Conservation (phyloP, 495 filamentous ascomycete species). For the Talaromyces wortmannii region DNA sequence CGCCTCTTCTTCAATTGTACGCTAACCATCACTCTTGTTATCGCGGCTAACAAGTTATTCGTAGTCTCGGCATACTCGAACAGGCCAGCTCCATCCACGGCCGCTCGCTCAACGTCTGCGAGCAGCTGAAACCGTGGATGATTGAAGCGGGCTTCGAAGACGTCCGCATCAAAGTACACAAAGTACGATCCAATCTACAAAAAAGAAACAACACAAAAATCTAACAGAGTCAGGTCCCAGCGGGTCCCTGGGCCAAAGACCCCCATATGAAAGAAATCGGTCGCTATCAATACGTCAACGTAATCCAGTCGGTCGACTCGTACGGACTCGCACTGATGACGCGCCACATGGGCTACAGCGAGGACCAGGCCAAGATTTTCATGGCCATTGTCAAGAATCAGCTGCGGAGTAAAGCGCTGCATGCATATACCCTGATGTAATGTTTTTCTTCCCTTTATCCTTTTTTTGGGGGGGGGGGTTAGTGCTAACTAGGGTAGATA, state of each 20-base stretch:
- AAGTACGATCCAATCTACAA: conserved; percentile 6
- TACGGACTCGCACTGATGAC: conserved; percentile 14
- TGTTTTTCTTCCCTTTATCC: too few relatives aligned
- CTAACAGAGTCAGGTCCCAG: conserved; percentile 8
- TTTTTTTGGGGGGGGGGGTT: too few relatives aligned
- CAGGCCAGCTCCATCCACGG: conserved; percentile 15
- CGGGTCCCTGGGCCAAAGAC: conserved; percentile 25
- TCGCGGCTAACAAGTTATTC: background rate
- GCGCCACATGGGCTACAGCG: conserved; percentile 10
- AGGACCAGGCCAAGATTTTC: conserved; percentile 24
- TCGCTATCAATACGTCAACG: conserved; percentile 10
- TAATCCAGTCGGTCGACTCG: conserved; percentile 15
- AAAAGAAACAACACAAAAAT: background rate
- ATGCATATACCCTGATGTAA: conserved; percentile 11
- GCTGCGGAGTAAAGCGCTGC: conserved; percentile 13
- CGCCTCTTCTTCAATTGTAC: conserved; percentile 11
- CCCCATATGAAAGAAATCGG: conserved; percentile 25
- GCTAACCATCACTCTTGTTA: background rate
- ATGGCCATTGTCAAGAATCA: conserved; percentile 21
- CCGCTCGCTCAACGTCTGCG: conserved; percentile 16
- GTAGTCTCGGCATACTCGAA: conserved; percentile 11
- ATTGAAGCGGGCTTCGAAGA: conserved; percentile 27
- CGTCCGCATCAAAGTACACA: conserved; percentile 17
- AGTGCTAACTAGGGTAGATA: too few relatives aligned
- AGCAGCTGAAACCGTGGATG: conserved; percentile 19